These are phyloP conservation scores for Podaxis pistillaris DNA, from an alignment of 768 basidiomycete genomes.

Conservation along the genomic window DNA sequence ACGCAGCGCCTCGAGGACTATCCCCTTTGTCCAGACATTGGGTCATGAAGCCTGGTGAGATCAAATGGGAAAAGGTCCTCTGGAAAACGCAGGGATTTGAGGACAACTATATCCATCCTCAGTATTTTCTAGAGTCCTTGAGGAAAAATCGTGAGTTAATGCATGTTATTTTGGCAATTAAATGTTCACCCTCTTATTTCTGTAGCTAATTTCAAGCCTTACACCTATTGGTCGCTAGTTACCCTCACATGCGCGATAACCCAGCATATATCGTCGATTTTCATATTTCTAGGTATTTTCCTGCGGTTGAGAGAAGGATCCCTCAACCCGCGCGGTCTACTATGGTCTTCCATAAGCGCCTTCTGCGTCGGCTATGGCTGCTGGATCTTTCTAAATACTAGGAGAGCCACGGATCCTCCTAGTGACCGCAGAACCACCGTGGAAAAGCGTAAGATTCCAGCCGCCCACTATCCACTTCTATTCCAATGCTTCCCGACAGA, in stretches of 20 bases:
- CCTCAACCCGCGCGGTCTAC: conserved; percentile 67
- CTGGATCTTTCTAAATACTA: conserved; percentile 41
- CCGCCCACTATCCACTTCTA: not conserved
- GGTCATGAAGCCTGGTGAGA: conserved; percentile 4
- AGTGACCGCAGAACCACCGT: not conserved
- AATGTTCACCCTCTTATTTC: conserved; percentile 3
- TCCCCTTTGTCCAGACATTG: not conserved
- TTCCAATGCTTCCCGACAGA: conserved; percentile 37
- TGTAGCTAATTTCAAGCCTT: conserved; percentile 77
- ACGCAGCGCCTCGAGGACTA: not conserved
- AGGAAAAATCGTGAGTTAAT: conserved; percentile 67
- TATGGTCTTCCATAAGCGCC: conserved; percentile 59
- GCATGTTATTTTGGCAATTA: conserved; percentile 3
- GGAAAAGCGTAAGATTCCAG: conserved; percentile 5
- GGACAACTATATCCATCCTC: conserved; percentile 82
- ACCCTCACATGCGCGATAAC: conserved; percentile 72
- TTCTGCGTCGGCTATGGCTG: conserved; percentile 59
- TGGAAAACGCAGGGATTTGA: conserved; percentile 76
- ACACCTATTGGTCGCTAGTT: conserved; percentile 75
- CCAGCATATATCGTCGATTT: conserved; percentile 80
- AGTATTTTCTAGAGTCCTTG: conserved; percentile 74
- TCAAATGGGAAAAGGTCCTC: conserved; percentile 68
- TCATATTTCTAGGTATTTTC: conserved; percentile 81
- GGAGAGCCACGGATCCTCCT: not conserved
- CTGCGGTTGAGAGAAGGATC: conserved; percentile 60